Base-by-base conservation (phyloP, 2,329 filamentous ascomycete species). In the Fusarium graminum region DNA sequence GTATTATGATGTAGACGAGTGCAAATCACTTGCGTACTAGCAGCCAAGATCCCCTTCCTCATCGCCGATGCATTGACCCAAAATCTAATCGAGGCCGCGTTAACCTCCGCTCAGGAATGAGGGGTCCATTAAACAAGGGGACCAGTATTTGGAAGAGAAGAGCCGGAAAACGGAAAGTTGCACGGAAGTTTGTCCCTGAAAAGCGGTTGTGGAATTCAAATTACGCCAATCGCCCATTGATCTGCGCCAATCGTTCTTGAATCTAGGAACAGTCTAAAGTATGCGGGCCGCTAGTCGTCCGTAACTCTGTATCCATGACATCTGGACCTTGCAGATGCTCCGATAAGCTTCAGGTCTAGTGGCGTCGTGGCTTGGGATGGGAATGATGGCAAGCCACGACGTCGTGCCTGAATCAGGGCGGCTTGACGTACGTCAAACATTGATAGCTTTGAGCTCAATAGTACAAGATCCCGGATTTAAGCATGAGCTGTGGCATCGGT, bases 381-480 rank as follows among this genome's bases (percentile, higher is more conserved):
- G 59, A 62, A 63, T 62, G 32, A n/a, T 13, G 30, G 39, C 8
- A 44, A 40, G 59, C 57, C 57, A 62, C 38, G n/a, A 8, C 14
- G 12, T 19, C 14, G 52, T 49, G 13, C 32, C 32, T 61, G 28
- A 39, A 54, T 14, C 16, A 38, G 38, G 26, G 28, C 34, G 34
- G 25, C 29, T 30, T 26, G 17, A 12, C 29, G n/a, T 61, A 39
- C 50, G 43, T 57, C 43, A 45, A 49, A 29, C 12, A 55, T 62
- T 39, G 4, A 39, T 17, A n/a, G 39, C 43, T 40, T 51, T 50
- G 19, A 43, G 10, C 34, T 39, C 10, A 1, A 11, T 13, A 25
- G n/a, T n/a, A 61, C 14, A 52, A 10, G 10, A 1, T 22, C 6
- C 2, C 6, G 2, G 4, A 13, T 11, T 17, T 13, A 11, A 11